Conservation (phyloP, 31 red algal genomes). For the Porphyra umbilicalis region DNA sequence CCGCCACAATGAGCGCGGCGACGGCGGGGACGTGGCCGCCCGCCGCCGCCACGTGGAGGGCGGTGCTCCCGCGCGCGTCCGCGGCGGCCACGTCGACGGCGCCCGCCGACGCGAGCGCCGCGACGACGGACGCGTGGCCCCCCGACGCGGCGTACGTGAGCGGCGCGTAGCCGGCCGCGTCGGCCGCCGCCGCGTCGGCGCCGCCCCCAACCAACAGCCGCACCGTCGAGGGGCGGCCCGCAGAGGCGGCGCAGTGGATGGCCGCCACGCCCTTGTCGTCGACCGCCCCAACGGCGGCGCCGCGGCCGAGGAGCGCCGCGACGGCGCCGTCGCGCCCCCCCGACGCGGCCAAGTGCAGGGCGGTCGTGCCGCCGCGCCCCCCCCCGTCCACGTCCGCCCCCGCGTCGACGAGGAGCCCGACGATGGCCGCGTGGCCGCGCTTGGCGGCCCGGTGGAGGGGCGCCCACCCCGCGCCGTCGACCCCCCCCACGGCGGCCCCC, state of each 20-base stretch:
- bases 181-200: too few species aligned
- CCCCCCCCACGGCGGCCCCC: too few species aligned
- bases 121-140: too few species aligned
- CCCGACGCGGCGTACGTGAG: too few species aligned
- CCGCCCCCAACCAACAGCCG: too few species aligned
- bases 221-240: too few species aligned
- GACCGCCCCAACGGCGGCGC: constrained; percentile 8
- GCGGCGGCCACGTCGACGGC: constrained; percentile 28
- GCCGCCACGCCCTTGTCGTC: constrained; percentile 9
- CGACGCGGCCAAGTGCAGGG: not conserved
- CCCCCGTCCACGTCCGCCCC: too few species aligned
- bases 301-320: not conserved
- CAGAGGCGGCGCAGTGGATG: constrained; percentile 30
- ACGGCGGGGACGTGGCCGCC: constrained; percentile 47
- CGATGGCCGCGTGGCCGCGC: too few species aligned
- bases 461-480: too few species aligned
- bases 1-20: constrained; percentile 9
- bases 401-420: not conserved
- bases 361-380: too few species aligned
- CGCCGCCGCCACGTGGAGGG: constrained; percentile 58
- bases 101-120: constrained; percentile 6
- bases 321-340: not conserved
- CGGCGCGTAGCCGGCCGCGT: too few species aligned
- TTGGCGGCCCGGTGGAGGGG: too few species aligned
- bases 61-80: constrained; percentile 40